Conservation (phyloP, 441 rosid genomes). For the Iberis amara region DNA sequence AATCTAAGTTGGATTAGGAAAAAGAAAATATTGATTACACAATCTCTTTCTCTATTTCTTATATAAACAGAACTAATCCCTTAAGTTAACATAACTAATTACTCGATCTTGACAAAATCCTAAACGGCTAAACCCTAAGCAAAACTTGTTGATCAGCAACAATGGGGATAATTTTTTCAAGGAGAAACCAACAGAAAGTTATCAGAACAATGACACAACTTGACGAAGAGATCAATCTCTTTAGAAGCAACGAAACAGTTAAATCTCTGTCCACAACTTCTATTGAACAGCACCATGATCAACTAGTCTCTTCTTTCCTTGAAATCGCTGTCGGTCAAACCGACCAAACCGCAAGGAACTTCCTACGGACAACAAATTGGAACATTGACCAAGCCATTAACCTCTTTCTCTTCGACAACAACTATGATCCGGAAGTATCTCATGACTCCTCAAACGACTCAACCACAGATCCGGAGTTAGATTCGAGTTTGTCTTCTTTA, state of each 20-base stretch:
- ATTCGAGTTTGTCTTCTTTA: conserved; percentile 64
- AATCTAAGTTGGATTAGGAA: too few species aligned
- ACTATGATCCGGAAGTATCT: neutral
- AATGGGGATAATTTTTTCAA: conserved; percentile 4
- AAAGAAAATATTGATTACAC: too few species aligned
- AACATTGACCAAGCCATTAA: conserved; percentile 18
- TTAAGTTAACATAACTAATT: too few species aligned
- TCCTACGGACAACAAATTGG: conserved; percentile 47
- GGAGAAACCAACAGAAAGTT: neutral
- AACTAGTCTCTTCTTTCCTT: conserved; percentile 65
- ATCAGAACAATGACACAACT: neutral
- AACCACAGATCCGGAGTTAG: too few species aligned
- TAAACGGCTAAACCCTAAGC: too few species aligned
- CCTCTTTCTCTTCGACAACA: conserved; percentile 15
- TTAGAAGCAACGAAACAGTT: neutral
- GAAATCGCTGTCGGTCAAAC: conserved; percentile 86
- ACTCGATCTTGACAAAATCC: too few species aligned
- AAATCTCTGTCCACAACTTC: neutral
- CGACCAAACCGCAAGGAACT: conserved; percentile 59
- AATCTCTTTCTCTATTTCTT: too few species aligned
- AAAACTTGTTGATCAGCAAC: too few species aligned
- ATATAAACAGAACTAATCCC: too few species aligned
- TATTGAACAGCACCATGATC: neutral
- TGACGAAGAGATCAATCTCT: conserved; percentile 6
- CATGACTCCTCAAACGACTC: too few species aligned